Evolutionary conservation across 2,329 filamentous ascomycete species (phyloP), one percentile per base, ranked within the genome.

Genomic region (Cladosporium sp.): DNA sequence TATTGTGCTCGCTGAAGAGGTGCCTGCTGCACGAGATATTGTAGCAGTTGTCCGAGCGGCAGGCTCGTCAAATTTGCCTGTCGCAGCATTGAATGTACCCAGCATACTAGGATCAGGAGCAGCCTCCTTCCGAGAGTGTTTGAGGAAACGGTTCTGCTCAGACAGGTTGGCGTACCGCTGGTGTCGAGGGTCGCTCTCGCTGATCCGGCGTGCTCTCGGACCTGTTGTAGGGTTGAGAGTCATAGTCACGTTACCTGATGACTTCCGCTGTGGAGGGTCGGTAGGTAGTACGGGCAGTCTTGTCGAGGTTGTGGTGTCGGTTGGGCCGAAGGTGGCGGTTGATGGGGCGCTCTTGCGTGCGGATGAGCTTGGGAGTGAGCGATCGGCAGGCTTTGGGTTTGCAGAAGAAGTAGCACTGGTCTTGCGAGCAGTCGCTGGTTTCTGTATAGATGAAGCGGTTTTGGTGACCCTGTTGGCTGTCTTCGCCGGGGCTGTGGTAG

Each of bases 41-140:
- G 26, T 5, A 41, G 57, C 36, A 1, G n/a, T 1, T 18, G 32
- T 2, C 18, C 30, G 52, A 30, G 52, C 14, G 10, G 11, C 52
- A 2, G 57, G 57, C 15, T 59, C 38, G 7, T 59, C 57, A 26
- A 30, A 59, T 14, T 24, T 59, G 12, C 75, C 75, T 2, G 74
- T 76, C 51, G 67, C 74, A 4, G 73, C 69, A 68, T 77, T 72
- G 12, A 77, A 54, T 4, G 74, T 68, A 10, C 55, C 68, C 24
- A 77, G 68, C 30, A 67, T 68, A 47, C 66, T 70, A 12, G 70
- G 24, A 59, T 76, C 71, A 8, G 75, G 75, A 6, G 71, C 69
- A 28, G 66, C 69, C 54, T 77, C 75, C 49, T 70, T 73, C 7
- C 65, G 47, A 15, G 68, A 66, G 52, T 69, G 70, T 8, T 69